Base-by-base conservation (phyloP, 345 rosid genomes). In the Pseudoturritis turrita region DNA sequence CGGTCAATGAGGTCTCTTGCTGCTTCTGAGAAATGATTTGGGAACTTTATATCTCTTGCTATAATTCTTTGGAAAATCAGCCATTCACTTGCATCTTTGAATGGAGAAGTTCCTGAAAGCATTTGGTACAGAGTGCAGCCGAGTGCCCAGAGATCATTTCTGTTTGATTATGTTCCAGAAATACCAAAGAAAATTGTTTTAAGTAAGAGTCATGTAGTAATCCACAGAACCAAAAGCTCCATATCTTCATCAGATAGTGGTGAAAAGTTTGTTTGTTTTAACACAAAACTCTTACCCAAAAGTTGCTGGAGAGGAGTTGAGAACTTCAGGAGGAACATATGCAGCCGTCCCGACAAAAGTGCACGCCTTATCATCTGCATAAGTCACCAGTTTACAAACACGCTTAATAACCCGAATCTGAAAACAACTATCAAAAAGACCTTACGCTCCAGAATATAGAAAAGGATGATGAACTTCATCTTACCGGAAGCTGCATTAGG, bases 91-190 rank as follows among this genome's bases (percentile, higher is more conserved):
- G 98, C 82, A 84, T 91, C 99, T 75, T 88, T 95, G 80, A 95
- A 95, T 55, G 99, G 98, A 71, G 99, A 91, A 69, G 92, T 84
- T 81, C 99, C 99, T 37, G 97, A 91, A 86, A 95, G 99, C 98
- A 95, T 91, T 90, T 95, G 99, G 93, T 87, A 95, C 78, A 95
- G 82, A 25, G 93, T 95, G 86, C 99, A 95, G 84, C 99, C 99
- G 14, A 95, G 91, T 29, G 99, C 99, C 99, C 98, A 95, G 56
- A 88, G 92, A 73, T 95, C 99, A 78, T 91, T 91, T 85, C 99
- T 91, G 92, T 84, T 81, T 77, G 56, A 77, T 81, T 76, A 50
- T 46, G 77, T 54, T 65, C 77, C 80, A 79, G 37, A 79, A 59
- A 19, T 25, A 59, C 53, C 26, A 74, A 70, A 79, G 65, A 72